phyloP scores from a whole-genome alignment of 805 yeast genomes.

The Suhomyces emberorum region DNA sequence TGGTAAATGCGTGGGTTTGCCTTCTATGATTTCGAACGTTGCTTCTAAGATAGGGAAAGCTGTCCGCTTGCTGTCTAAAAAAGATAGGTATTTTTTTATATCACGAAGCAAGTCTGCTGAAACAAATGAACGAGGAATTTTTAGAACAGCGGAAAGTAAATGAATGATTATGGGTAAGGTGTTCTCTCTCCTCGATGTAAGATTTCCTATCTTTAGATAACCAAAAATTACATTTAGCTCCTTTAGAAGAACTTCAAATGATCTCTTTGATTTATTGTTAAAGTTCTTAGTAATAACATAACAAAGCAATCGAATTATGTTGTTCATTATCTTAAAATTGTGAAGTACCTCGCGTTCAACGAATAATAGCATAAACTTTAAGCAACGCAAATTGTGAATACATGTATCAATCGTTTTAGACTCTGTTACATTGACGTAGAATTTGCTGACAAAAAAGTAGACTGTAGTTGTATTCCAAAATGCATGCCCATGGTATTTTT shows the following conservation, averaged over 20 bases:
- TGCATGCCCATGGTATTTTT: conserved; percentile 14
- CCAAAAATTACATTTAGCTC: conserved; percentile 27
- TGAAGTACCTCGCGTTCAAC: conserved; percentile 15
- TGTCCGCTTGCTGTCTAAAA: neutral
- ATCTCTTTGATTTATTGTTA: neutral
- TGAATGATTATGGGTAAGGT: conserved; percentile 9
- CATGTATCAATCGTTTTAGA: conserved; percentile 21
- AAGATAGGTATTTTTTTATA: neutral
- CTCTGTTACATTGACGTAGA: conserved; percentile 20
- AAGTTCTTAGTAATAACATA: conserved; percentile 15
- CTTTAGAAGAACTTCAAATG: conserved; percentile 7
- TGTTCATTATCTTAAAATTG: conserved; percentile 13
- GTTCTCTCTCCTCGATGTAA: conserved; percentile 1
- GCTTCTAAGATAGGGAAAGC: neutral
- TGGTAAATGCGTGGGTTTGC: neutral
- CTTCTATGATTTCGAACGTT: conserved; percentile 4
- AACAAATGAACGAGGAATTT: neutral
- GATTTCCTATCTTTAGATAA: conserved; percentile 8
- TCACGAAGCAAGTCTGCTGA: neutral
- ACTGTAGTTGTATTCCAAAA: conserved; percentile 36
- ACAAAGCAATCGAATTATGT: conserved; percentile 18
- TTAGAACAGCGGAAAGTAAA: conserved; percentile 8
- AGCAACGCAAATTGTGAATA: conserved; percentile 25
- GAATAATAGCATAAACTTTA: conserved; percentile 34
- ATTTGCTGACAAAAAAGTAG: conserved; percentile 37